phyloP scores from a whole-genome alignment of 495 filamentous ascomycete genomes.

The Neurospora discreta region DNA sequence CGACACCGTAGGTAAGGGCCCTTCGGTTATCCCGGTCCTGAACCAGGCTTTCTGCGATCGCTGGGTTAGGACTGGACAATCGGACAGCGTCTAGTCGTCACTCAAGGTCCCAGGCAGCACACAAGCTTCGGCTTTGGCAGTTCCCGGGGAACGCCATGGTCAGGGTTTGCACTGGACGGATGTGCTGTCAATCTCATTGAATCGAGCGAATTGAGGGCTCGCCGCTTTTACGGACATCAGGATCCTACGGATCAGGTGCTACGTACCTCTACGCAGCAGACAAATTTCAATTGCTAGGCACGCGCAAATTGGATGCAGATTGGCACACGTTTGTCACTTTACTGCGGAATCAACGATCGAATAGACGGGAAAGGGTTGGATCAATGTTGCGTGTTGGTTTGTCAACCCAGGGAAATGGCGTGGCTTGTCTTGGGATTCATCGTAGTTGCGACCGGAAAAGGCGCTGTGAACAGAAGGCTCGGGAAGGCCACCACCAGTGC shows the following conservation, averaged over 20 bases:
- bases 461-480: neutral
- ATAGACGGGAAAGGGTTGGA: neutral
- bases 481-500: neutral
- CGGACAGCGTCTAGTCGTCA: neutral
- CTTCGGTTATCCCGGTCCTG: neutral
- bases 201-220: neutral
- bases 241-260: neutral
- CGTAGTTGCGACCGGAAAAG: neutral
- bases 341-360: neutral
- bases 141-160: slow-evolving; percentile 4
- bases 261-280: neutral
- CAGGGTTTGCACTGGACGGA: neutral
- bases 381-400: neutral
- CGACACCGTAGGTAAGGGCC: neutral
- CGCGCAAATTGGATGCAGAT: neutral
- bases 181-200: neutral
- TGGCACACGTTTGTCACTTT: neutral
- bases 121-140: neutral
- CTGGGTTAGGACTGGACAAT: neutral
- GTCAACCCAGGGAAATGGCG: neutral
- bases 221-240: neutral
- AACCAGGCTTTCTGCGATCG: neutral
- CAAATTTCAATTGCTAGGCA: neutral
- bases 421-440: neutral
- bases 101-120: neutral